phyloP scores from a whole-genome alignment of 148 eudicot species.

The Rhododendron williamsianum region DNA sequence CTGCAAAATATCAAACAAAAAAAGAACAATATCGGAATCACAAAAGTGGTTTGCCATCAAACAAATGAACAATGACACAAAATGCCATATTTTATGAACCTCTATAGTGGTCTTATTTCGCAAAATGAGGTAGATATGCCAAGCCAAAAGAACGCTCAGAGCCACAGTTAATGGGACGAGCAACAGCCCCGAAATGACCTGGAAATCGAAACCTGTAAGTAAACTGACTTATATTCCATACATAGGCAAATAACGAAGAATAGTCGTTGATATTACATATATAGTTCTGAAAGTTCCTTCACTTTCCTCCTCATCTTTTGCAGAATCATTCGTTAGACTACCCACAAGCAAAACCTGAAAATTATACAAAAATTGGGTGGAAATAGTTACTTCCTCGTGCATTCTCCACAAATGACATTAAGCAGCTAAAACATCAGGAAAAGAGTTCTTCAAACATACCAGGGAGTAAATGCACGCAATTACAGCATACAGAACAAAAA shows the following conservation, averaged over 20 bases:
- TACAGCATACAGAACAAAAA: constrained; percentile 76
- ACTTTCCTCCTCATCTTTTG: constrained; percentile 38
- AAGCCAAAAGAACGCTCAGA: constrained; percentile 63
- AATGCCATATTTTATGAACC: constrained; percentile 35
- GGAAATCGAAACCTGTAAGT: constrained; percentile 18
- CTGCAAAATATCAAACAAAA: constrained; percentile 26
- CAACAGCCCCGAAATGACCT: constrained; percentile 73
- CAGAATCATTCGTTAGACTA: constrained; percentile 50
- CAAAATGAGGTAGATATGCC: constrained; percentile 81
- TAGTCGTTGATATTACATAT: constrained; percentile 41
- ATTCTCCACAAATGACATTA: neutral
- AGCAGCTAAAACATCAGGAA: neutral
- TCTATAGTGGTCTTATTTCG: constrained; percentile 94
- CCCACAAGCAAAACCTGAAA: constrained; percentile 84
- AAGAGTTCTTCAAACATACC: constrained; percentile 40
- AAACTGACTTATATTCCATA: constrained; percentile 6
- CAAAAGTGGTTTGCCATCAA: neutral
- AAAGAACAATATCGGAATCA: neutral
- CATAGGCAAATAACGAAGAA: neutral
- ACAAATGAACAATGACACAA: neutral
- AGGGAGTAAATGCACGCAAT: constrained; percentile 77
- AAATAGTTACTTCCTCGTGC: neutral
- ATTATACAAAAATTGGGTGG: neutral
- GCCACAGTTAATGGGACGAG: constrained; percentile 68
- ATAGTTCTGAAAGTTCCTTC: constrained; percentile 58